Evolutionary conservation across 106 monocot species (phyloP).

Genomic region (Phalaenopsis aphrodite): DNA sequence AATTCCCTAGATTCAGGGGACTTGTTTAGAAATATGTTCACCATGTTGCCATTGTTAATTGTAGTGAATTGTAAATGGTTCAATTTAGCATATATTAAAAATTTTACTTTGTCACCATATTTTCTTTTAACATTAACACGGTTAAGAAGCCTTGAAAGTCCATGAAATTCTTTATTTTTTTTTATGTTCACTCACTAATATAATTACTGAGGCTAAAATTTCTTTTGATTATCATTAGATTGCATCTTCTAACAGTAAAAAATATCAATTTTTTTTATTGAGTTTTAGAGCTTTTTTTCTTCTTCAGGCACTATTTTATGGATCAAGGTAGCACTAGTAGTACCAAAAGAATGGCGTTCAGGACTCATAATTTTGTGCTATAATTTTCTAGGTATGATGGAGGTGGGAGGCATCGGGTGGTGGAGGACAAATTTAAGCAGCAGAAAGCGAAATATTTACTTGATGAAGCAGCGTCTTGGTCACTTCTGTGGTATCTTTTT

Average conservation of each 20-base stretch:
- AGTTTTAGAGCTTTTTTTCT: background rate
- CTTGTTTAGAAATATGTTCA: background rate
- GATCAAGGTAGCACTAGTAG: background rate
- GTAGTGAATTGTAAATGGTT: background rate
- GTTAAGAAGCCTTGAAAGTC: background rate
- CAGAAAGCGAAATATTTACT: conserved; percentile 79
- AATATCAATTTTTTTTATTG: background rate
- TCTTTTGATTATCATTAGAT: background rate
- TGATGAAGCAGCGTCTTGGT: conserved; percentile 99
- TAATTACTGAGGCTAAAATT: background rate
- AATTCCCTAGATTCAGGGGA: background rate
- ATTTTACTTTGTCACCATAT: background rate
- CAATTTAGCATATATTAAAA: background rate
- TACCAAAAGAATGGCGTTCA: background rate
- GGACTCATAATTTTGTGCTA: background rate
- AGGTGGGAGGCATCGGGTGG: conserved; percentile 60
- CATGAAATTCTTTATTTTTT: background rate
- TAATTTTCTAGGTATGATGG: conserved; percentile 37
- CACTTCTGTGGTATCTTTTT: conserved; percentile 97
- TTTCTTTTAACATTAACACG: background rate
- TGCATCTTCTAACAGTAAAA: background rate
- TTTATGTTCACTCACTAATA: background rate
- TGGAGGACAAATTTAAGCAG: conserved; percentile 85
- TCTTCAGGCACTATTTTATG: background rate
- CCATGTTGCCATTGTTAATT: background rate